Conservation (phyloP, 306 rosid genomes). For the Aeschynomene evenia region DNA sequence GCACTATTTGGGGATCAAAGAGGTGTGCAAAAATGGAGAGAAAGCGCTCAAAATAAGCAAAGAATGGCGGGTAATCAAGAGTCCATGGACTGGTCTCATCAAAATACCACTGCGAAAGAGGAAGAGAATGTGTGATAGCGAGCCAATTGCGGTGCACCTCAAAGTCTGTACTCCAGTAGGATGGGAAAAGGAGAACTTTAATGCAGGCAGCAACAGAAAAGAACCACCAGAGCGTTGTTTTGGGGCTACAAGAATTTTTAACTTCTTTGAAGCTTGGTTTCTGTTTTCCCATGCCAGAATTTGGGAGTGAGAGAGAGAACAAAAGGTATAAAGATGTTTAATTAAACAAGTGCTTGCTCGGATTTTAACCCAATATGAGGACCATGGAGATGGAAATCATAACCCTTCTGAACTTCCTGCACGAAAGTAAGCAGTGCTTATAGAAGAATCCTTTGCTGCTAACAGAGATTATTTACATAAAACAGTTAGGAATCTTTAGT, state of each 20-base stretch:
- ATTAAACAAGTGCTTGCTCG: neutral
- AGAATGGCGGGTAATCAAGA: constrained; percentile 88
- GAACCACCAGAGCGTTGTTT: constrained; percentile 58
- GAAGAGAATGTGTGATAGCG: constrained; percentile 82
- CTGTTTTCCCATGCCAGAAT: constrained; percentile 37
- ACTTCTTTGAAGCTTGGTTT: constrained; percentile 31
- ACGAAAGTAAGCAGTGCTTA: constrained; percentile 1
- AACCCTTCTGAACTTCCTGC: constrained; percentile 31
- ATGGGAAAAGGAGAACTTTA: constrained; percentile 76
- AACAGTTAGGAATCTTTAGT: neutral
- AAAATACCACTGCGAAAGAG: constrained; percentile 78
- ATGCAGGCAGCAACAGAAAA: constrained; percentile 57
- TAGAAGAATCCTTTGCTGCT: neutral
- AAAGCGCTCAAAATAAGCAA: constrained; percentile 69
- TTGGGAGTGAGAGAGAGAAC: neutral
- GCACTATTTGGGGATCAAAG: constrained; percentile 69
- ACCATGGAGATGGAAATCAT: neutral
- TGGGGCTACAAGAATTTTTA: neutral
- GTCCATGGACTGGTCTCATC: constrained; percentile 93
- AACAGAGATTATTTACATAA: neutral
- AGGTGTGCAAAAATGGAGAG: constrained; percentile 60
- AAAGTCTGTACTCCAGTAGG: constrained; percentile 83
- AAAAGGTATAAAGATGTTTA: neutral
- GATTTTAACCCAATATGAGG: constrained; percentile 20
- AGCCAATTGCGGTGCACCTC: constrained; percentile 94